Base-by-base conservation (phyloP, 805 yeast genomes). In the Clavispora fructus region DNA sequence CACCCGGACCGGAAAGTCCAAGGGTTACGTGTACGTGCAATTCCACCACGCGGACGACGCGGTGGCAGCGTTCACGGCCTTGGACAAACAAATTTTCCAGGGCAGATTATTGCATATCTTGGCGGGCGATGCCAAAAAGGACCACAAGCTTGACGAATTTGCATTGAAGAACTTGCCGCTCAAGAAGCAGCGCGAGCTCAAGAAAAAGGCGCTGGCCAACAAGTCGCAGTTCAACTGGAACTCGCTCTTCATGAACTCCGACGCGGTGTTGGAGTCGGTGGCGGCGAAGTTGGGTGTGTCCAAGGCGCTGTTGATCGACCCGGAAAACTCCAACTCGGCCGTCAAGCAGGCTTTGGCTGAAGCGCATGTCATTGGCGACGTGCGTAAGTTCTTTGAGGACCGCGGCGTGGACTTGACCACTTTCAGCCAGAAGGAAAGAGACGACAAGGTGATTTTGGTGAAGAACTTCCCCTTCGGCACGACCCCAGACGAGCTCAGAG, bases 331-430 rank as follows among this genome's bases (percentile, higher is more conserved):
- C 7, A 82, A 76, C 49, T 85, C 96, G 43, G 97, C 96, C 1
- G 98, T 94, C 12, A 88, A 91, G 62, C 98, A 91, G 66, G 98
- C 99, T 0, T 76, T 94, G 52, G 98, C 99, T 0, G 99, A 94
- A 69, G 95, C 97, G 2, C 94, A 90, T 60, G 96, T 91, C 14
- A 83, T 94, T 58, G 94, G 91, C 39, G 94, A 85, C 64, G 96
- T 94, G 11, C 79, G 96, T 59, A 80, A 80, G 55, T 94, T 82
- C 66, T 94, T 94, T 64, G 96, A 89, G 63, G 66, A 72, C 23
- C 84, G 84, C 60, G 95, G 96, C 31, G 87, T 94, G 38, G 97
- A 92, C 69, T 69, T 94, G 49, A 74, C 84, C 2, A 76, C 81
- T 31, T 92, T 94, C 60, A 69, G 68, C 41, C 73, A 74, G 50